A percentile compares a stretch with the other conserved stretches of the same genome.
phyloP scores from a whole-genome alignment of 2,329 filamentous ascomycete genomes.

The Pseudogymnoascus sp. region DNA sequence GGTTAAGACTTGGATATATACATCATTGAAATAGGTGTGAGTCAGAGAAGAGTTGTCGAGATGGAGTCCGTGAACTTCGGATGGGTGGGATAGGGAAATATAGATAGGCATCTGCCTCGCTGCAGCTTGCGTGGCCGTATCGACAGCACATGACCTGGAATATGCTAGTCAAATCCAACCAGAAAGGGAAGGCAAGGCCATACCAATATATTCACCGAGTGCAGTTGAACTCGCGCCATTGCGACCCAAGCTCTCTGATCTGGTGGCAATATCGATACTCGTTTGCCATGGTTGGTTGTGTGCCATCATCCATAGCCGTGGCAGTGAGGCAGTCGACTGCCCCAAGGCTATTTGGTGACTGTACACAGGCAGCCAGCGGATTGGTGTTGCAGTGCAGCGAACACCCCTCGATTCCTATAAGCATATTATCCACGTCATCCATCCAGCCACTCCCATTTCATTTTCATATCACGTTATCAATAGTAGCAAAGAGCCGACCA shows the following conservation, averaged over 20 bases:
- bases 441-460: background rate
- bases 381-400: background rate
- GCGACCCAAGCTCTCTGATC: slow-evolving; percentile 10
- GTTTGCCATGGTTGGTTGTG: background rate
- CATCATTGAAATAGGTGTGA: slow-evolving; percentile 2
- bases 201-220: slow-evolving; percentile 5
- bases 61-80: background rate
- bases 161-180: slow-evolving; percentile 5
- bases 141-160: slow-evolving; percentile 8
- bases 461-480: slow-evolving; percentile 8
- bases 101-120: slow-evolving; percentile 5
- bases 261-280: slow-evolving; percentile 5
- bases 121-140: slow-evolving; percentile 6
- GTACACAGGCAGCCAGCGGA: background rate
- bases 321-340: background rate
- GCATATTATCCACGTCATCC: slow-evolving; percentile 3
- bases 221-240: slow-evolving; percentile 7
- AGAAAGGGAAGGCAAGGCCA: slow-evolving; percentile 4
- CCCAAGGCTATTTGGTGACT: background rate
- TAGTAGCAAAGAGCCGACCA: background rate
- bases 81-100: slow-evolving; percentile 6
- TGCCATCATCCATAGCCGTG: background rate
- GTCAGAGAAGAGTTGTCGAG: slow-evolving; percentile 7
- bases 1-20: slow-evolving; percentile 6
- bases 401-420: background rate